Base-by-base conservation (phyloP, 495 filamentous ascomycete genomes). In the Patellaria atrata region DNA sequence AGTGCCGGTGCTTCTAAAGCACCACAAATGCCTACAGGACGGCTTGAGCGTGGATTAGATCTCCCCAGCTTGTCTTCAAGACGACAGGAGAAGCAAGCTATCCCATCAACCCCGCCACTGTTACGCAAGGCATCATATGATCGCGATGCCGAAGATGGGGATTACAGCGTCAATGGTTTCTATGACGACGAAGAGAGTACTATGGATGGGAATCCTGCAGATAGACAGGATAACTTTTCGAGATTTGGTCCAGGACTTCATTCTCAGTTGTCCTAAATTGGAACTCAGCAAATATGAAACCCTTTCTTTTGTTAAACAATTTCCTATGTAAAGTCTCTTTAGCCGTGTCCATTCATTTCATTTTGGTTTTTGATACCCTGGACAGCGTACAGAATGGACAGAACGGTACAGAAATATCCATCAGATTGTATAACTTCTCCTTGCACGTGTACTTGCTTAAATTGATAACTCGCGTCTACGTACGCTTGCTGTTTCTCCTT, bases 61-160 rank as follows among this genome's bases (percentile, higher is more conserved):
- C 14, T 7, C 9, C 17, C 20, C 11, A 15, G 13, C 20, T 13
- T 29, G 7, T 27, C 33, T 24, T 22, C 33, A 35, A 34, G 40
- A 15, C 39, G 44, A 4, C 39, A 41, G 24, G 40, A 45, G 19
- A 20, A 35, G 34, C 26, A 42, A 10, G 22, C 15, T 8, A 39
- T 53, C 68, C 91, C 56, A 77, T 79, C 57, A 68, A 75, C 43
- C 62, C 73, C 55, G n/a, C 51, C 51, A 30, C 40, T 59, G 17
- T 22, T 61, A 27, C 30, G 56, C n/a, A 47, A 53, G 17, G 52
- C 48, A 30, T 45, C 34, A 27, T 59, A 61, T 35, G 56, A 59
- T 36, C 37, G 38, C 23, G 58, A 59, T 34, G 56, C 56, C 4
- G 52, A 58, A 33, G 40, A 39, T 15, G 48, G 44, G 15, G 38